phyloP scores from a whole-genome alignment of 2,329 filamentous ascomycete genomes.

The Trichoderma sp. region DNA sequence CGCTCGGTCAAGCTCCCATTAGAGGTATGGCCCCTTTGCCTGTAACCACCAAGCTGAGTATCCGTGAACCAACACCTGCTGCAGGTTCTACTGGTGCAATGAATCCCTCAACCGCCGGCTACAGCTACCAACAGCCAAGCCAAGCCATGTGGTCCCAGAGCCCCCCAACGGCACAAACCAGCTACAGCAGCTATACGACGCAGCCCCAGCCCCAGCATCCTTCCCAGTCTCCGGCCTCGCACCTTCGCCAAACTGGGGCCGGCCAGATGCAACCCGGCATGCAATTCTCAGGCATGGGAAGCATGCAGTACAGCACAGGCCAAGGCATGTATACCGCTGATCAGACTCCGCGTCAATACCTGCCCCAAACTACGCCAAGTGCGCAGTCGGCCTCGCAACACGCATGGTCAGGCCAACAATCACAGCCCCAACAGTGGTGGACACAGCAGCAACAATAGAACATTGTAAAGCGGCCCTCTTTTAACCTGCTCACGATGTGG shows the following conservation, averaged over 20 bases:
- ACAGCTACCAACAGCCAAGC: conserved; percentile 65
- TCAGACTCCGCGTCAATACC: conserved; percentile 65
- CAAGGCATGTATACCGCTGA: conserved; percentile 63
- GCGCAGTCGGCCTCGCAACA: conserved; percentile 55
- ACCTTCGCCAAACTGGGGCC: conserved; percentile 59
- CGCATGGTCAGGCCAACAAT: conserved; percentile 61
- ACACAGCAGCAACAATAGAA: conserved; percentile 52
- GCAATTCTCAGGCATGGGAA: conserved; percentile 65
- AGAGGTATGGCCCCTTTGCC: conserved; percentile 61
- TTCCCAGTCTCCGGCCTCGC: conserved; percentile 59
- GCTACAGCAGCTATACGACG: conserved; percentile 55
- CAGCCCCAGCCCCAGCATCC: conserved; percentile 55
- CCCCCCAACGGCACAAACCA: conserved; percentile 61
- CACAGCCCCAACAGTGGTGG: conserved; percentile 62
- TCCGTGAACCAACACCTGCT: conserved; percentile 61
- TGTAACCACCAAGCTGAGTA: conserved; percentile 58
- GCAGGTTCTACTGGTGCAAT: conserved; percentile 56
- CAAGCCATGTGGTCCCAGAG: conserved; percentile 67
- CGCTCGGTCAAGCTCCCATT: conserved; percentile 71
- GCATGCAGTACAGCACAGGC: conserved; percentile 58
- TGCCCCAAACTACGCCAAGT: conserved; percentile 62
- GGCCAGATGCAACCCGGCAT: conserved; percentile 60
- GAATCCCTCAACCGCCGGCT: conserved; percentile 55
- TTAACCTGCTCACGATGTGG: background rate
- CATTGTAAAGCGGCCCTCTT: background rate